Evolutionary conservation across 2,329 filamentous ascomycete genomes (phyloP).

Genomic region (Periconia sp.): DNA sequence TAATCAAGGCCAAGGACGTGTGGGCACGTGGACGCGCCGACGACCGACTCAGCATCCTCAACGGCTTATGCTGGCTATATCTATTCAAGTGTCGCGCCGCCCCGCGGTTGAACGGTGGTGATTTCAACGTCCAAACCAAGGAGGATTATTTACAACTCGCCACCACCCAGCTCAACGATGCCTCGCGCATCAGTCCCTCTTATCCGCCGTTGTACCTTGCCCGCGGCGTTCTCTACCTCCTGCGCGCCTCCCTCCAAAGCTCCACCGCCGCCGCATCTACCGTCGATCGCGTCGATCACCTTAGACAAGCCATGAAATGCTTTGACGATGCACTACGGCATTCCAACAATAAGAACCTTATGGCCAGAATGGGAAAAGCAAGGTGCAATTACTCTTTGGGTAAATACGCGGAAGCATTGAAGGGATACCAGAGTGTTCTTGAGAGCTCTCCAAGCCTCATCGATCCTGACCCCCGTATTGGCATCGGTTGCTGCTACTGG

Average conservation of each 20-base stretch:
- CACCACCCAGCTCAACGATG: constrained; percentile 91
- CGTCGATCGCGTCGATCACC: constrained; percentile 72
- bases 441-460: constrained; percentile 82
- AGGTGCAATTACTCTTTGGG: constrained; percentile 83
- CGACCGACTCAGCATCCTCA: constrained; percentile 82
- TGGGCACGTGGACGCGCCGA: constrained; percentile 70
- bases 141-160: constrained; percentile 89
- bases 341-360: constrained; percentile 83
- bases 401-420: constrained; percentile 80
- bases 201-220: constrained; percentile 91
- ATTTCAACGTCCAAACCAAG: constrained; percentile 81
- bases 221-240: constrained; percentile 82
- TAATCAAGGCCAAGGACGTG: constrained; percentile 73
- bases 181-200: constrained; percentile 88
- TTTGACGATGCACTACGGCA: constrained; percentile 92
- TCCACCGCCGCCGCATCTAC: constrained; percentile 65
- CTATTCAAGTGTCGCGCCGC: constrained; percentile 86
- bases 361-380: constrained; percentile 88
- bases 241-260: constrained; percentile 81
- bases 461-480: constrained; percentile 93
- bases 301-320: constrained; percentile 84
- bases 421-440: constrained; percentile 84
- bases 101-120: constrained; percentile 61
- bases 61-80: constrained; percentile 87
- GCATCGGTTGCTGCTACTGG: constrained; percentile 97